Evolutionary conservation across 768 basidiomycete genomes (phyloP), one percentile per base, ranked within the genome.

Genomic region (Auriscalpium vulgare): DNA sequence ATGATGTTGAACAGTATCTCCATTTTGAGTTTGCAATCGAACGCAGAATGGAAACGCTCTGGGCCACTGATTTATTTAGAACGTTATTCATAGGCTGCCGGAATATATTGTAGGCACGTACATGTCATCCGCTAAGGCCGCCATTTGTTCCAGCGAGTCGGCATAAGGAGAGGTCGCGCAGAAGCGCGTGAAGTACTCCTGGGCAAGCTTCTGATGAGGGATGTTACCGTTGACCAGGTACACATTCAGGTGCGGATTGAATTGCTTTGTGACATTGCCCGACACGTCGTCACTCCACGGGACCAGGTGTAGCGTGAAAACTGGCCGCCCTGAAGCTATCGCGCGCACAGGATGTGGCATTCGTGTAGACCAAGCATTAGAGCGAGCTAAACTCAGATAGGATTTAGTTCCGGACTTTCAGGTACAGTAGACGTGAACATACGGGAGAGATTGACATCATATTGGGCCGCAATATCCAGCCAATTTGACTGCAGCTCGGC

Each of bases 181-280:
- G 53, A 71, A 74, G 1, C 65, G 62, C 17, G 72, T 55, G 58
- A 68, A 68, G 50, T 66, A 72, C 53, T 74, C 69, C 50, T 73
- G 72, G 2, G 57, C 14, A 0, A 66, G 56, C 6, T 55, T 50
- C 0, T 49, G 56, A n/a, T 68, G 64, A 3, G 72, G 70, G 0
- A 72, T n/a, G 53, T 63, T 69, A 0, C 56, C 44, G 54, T 71
- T 69, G n/a, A 59, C 55, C 2, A 69, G 48, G 44, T 71, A 74
- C 2, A 71, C 50, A 50, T 74, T 74, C 10, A 56, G 67, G 52
- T 74, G 72, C 0, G 65, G 52, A 49, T 74, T 72, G 53, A 67
- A 73, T 48, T 72, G 69, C 57, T 74, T 74, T 58, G 57, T 68
- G 16, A 49, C 54, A 62, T 72, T 66, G 36, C 71, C 71, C 1